phyloP scores from a whole-genome alignment of 208 protist species.

The Acanthamoeba healyi region DNA sequence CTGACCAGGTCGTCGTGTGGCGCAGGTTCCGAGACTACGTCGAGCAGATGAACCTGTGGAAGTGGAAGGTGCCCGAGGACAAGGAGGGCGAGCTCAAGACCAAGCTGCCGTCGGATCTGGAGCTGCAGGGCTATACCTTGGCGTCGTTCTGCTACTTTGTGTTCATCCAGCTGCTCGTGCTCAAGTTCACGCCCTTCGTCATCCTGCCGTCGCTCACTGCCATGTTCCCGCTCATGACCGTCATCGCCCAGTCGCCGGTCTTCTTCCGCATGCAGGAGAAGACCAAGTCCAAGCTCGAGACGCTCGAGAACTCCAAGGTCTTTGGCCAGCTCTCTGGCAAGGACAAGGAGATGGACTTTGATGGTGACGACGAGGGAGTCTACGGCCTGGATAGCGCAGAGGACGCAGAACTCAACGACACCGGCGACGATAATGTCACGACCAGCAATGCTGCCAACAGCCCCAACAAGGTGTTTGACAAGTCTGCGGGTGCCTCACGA shows the following conservation, averaged over 20 bases:
- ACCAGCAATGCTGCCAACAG: neutral
- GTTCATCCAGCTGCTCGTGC: slow-evolving; percentile 59
- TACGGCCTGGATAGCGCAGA: neutral
- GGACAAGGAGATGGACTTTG: neutral
- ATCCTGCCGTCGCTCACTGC: slow-evolving; percentile 34
- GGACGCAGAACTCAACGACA: neutral
- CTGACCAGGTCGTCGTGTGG: neutral
- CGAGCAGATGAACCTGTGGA: slow-evolving; percentile 48
- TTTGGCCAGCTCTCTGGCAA: neutral
- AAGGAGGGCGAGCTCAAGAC: neutral
- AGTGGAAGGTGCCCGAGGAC: slow-evolving; percentile 24
- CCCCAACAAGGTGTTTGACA: neutral
- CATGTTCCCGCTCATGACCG: slow-evolving; percentile 29
- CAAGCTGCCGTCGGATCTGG: slow-evolving; percentile 20
- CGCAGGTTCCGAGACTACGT: slow-evolving; percentile 36
- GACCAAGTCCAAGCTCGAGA: neutral
- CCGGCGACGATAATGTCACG: neutral
- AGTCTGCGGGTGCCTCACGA: neutral
- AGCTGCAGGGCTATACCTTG: neutral
- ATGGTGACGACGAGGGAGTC: neutral
- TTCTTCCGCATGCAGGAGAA: slow-evolving; percentile 24
- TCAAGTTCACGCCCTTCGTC: slow-evolving; percentile 70
- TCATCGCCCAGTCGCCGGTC: slow-evolving; percentile 18
- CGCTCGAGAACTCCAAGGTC: neutral
- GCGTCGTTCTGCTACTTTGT: slow-evolving; percentile 45